Evolutionary conservation across 306 rosid genomes (phyloP).

Genomic region (Malus sylvestris): DNA sequence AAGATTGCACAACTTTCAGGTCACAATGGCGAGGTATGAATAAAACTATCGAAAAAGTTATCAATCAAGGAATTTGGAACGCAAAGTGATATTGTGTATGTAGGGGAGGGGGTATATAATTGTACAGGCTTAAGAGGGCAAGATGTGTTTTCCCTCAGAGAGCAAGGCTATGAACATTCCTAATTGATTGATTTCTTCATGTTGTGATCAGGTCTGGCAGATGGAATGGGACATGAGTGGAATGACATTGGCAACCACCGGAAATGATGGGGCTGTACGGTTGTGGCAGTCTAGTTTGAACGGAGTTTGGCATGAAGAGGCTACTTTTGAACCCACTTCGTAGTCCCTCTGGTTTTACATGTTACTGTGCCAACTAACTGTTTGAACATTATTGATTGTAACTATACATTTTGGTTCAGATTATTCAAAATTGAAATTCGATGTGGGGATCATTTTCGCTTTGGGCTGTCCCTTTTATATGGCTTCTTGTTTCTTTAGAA

Average conservation of each 20-base stretch:
- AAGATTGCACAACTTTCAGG: constrained; percentile 61
- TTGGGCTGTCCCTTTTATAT: background rate
- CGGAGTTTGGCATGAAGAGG: constrained; percentile 84
- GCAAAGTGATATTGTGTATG: background rate
- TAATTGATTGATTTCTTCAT: background rate
- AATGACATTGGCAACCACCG: constrained; percentile 90
- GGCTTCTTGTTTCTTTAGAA: background rate
- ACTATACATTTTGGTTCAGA: background rate
- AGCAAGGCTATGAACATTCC: background rate
- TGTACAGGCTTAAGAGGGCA: no score
- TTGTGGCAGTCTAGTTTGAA: constrained; percentile 86
- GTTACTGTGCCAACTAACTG: background rate
- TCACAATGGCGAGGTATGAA: constrained; percentile 64
- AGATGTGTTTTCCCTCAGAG: background rate
- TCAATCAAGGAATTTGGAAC: background rate
- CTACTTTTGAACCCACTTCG: constrained; percentile 64
- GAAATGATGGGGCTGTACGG: constrained; percentile 64
- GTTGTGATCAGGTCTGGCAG: constrained; percentile 67
- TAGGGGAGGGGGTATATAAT: background rate
- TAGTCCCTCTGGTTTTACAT: constrained; percentile 17
- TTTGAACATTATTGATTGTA: background rate
- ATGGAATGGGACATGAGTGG: constrained; percentile 99
- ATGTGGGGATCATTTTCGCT: background rate
- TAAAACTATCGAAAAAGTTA: background rate
- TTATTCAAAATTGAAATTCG: background rate